Evolutionary conservation across 208 protist species (phyloP).

Genomic region (Acanthamoeba castellanii): DNA sequence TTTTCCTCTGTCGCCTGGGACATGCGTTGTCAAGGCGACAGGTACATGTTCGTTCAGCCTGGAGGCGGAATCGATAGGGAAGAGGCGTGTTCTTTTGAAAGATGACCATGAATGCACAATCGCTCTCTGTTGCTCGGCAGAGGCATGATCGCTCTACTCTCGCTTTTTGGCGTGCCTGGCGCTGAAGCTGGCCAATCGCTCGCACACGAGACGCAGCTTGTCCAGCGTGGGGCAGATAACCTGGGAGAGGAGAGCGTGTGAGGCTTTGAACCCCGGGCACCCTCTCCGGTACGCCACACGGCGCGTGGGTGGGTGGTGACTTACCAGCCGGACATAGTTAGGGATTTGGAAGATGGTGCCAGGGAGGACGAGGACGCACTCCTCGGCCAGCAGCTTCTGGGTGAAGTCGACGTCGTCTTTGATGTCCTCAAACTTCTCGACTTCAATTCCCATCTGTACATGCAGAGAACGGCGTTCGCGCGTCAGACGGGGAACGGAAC

Average conservation of each 20-base stretch:
- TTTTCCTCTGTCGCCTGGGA: too few relatives aligned
- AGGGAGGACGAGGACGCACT: constrained; percentile 92
- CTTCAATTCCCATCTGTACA: constrained; percentile 87
- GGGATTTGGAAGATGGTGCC: constrained; percentile 90
- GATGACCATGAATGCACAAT: neutral
- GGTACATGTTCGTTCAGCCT: too few relatives aligned
- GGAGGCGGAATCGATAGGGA: too few relatives aligned
- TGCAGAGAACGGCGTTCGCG: neutral
- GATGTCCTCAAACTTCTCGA: constrained; percentile 88
- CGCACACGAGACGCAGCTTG: constrained; percentile 33
- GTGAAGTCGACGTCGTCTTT: constrained; percentile 92
- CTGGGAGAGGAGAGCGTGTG: neutral
- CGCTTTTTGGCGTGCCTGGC: neutral
- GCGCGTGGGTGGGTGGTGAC: neutral
- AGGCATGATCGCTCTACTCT: neutral
- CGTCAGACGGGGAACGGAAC: neutral
- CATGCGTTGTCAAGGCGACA: too few relatives aligned
- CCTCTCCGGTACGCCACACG: neutral
- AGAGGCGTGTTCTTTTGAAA: too few relatives aligned
- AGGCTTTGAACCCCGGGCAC: neutral
- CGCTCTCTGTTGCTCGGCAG: neutral
- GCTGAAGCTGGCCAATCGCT: constrained; percentile 27
- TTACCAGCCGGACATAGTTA: constrained; percentile 71
- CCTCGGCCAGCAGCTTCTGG: constrained; percentile 84
- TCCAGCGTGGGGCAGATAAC: constrained; percentile 68